Conservation (phyloP, 108 stramenopile genomes). For the Skeletonema marinoi region DNA sequence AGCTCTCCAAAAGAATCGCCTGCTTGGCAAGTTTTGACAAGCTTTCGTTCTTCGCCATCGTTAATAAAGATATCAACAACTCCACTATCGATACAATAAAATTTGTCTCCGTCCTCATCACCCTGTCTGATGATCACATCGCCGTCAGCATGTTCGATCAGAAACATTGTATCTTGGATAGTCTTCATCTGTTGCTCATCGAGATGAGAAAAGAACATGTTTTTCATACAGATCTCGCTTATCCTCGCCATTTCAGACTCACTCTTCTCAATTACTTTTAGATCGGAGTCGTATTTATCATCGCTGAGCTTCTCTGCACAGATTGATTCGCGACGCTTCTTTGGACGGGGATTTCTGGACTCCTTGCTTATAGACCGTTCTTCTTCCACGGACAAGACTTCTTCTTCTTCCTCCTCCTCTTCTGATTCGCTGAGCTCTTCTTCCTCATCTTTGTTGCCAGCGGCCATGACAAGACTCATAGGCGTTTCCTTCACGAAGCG, state of each 20-base stretch:
- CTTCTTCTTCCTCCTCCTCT: slow-evolving; percentile 3
- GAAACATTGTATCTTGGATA: slow-evolving; percentile 62
- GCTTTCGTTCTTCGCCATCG: slow-evolving; percentile 65
- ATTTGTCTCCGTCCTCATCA: slow-evolving; percentile 79
- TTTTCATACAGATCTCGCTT: slow-evolving; percentile 53
- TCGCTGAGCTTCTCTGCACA: slow-evolving; percentile 32
- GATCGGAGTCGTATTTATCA: slow-evolving; percentile 18
- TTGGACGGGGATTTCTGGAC: not conserved
- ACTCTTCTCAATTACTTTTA: slow-evolving; percentile 52
- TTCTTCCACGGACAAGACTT: not conserved
- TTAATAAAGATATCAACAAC: slow-evolving; percentile 67
- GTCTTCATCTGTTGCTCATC: slow-evolving; percentile 51
- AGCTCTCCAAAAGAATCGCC: slow-evolving; percentile 90
- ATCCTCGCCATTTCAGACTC: slow-evolving; percentile 55
- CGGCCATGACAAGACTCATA: slow-evolving; percentile 11
- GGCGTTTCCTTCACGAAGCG: not conserved
- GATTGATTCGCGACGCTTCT: slow-evolving; percentile 32
- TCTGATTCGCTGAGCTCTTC: slow-evolving; percentile 21
- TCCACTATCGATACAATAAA: slow-evolving; percentile 87
- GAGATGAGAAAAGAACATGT: slow-evolving; percentile 67
- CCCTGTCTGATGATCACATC: slow-evolving; percentile 89
- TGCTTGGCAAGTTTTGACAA: slow-evolving; percentile 70
- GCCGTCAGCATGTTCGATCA: slow-evolving; percentile 51
- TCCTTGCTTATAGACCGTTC: not conserved
- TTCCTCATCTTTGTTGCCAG: not conserved